Percentiles rank a stretch among this genome's conserved stretches.
These are phyloP conservation scores for Amborella trichopoda DNA, from an alignment of 164 flowering plant species.

Conservation along the genomic window DNA sequence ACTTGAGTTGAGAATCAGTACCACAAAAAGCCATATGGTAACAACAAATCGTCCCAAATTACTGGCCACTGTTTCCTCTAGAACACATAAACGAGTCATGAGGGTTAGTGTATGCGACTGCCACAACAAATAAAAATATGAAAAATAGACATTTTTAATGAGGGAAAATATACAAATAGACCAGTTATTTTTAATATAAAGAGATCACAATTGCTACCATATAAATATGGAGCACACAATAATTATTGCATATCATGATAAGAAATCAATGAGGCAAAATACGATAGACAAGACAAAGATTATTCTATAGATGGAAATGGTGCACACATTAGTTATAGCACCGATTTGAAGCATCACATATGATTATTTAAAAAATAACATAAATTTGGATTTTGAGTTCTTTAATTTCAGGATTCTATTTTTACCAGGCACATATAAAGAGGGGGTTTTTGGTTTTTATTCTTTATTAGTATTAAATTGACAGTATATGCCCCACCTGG, in stretches of 20 bases:
- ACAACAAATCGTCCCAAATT: constrained; percentile 7
- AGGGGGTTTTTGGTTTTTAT: too few species aligned
- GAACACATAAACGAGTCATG: not conserved
- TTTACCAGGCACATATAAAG: too few species aligned
- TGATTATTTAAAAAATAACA: too few species aligned
- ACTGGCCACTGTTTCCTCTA: constrained; percentile 6
- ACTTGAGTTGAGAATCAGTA: constrained; percentile 6
- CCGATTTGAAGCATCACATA: too few species aligned
- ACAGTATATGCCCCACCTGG: too few species aligned
- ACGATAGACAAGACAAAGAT: too few species aligned
- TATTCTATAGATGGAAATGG: too few species aligned
- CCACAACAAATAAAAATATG: not conserved
- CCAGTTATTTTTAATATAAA: not conserved
- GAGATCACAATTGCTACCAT: not conserved
- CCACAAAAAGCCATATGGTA: constrained; percentile 11
- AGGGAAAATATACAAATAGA: not conserved
- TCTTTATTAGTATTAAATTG: too few species aligned
- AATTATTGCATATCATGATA: not conserved
- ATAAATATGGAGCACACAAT: not conserved
- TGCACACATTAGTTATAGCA: too few species aligned
- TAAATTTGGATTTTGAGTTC: too few species aligned
- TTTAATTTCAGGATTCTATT: too few species aligned
- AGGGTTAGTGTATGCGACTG: not conserved
- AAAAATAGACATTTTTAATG: not conserved
- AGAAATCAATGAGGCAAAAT: too few species aligned